Base-by-base conservation (phyloP, 768 basidiomycete species). In the Boletus pseudo-olivaceus region DNA sequence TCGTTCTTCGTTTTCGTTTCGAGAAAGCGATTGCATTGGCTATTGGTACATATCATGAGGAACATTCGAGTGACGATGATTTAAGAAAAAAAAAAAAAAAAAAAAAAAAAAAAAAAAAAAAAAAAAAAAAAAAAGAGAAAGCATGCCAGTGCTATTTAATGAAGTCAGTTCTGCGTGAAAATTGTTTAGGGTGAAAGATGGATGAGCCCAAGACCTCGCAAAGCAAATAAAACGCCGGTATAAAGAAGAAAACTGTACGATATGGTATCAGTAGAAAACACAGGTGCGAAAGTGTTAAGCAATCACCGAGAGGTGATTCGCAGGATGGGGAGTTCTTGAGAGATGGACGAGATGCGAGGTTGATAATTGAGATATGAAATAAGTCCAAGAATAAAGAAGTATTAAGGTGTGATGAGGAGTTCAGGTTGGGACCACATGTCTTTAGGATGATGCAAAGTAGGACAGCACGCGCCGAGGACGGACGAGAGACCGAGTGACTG, bases 301-400 rank as follows among this genome's bases (percentile, higher is more conserved):
- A 33, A 50, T 33, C 35, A 30, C n/a, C 10, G 23, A 27, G 7
- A 43, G 26, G 23, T 47, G 43, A 26, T 3, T 33, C 14, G 27
- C 29, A 30, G 23, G 15, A 34, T 33, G 45, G 34, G 46, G n/a
- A n/a, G n/a, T n/a, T n/a, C n/a, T n/a, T n/a, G n/a, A n/a, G 30
- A 41, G 51, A 34, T 35, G 5, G 34, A 15, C 15, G 39, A 45
- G 32, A 47, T 49, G 57, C 50, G 47, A 52, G 37, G 51, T 2
- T n/a, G 47, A 56, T 64, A 62, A 51, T 17, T 60, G 54, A 61
- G 17, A 39, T 45, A 53, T 41, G 43, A 53, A 57, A 60, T 51
- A 58, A 52, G 62, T 63, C 53, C 59, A 58, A 54, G n/a, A 49
- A 34, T 45, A 53, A 62, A 53, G 40, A 50, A 47, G 12, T 0